Evolutionary conservation across 805 yeast species (phyloP).

Genomic region (Wickerhamomyces xylosicus): DNA sequence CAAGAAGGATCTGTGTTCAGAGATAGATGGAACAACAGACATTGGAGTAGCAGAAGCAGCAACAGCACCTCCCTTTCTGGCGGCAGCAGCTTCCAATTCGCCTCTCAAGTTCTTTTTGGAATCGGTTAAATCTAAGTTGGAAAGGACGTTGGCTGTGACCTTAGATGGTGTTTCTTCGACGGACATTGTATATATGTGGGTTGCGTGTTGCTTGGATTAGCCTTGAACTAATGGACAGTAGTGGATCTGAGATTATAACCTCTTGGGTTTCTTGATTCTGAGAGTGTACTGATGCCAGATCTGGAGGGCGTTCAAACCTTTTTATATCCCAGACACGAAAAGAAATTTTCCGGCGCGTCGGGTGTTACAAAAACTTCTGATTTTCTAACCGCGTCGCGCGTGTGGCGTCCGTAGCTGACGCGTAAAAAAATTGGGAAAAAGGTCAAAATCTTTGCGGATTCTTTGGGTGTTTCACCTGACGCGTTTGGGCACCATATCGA

Average conservation of each 20-base stretch:
- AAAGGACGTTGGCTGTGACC: constrained; percentile 46
- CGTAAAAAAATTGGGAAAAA: too few species aligned
- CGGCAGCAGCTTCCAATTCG: constrained; percentile 31
- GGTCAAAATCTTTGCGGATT: too few species aligned
- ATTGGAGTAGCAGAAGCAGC: constrained; percentile 13
- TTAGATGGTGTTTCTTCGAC: constrained; percentile 65
- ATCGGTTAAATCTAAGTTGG: constrained; percentile 38
- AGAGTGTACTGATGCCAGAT: too few species aligned
- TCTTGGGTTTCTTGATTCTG: too few species aligned
- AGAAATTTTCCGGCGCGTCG: background rate
- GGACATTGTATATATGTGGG: constrained; percentile 17
- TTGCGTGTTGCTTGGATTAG: background rate
- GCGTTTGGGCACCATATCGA: too few species aligned
- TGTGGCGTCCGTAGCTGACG: too few species aligned
- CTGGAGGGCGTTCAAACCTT: background rate
- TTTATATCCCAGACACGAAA: background rate
- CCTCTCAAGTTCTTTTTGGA: constrained; percentile 33
- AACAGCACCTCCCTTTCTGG: constrained; percentile 22
- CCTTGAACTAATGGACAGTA: too few species aligned
- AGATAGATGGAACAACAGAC: constrained; percentile 1
- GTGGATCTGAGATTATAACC: too few species aligned
- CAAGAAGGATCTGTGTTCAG: constrained; percentile 44
- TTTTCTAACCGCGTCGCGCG: too few species aligned
- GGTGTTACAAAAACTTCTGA: background rate
- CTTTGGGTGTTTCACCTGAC: too few species aligned